Evolutionary conservation across 805 yeast genomes (phyloP), one percentile per base, ranked within the genome.

Genomic region (Zygosaccharomyces gambellarensis): DNA sequence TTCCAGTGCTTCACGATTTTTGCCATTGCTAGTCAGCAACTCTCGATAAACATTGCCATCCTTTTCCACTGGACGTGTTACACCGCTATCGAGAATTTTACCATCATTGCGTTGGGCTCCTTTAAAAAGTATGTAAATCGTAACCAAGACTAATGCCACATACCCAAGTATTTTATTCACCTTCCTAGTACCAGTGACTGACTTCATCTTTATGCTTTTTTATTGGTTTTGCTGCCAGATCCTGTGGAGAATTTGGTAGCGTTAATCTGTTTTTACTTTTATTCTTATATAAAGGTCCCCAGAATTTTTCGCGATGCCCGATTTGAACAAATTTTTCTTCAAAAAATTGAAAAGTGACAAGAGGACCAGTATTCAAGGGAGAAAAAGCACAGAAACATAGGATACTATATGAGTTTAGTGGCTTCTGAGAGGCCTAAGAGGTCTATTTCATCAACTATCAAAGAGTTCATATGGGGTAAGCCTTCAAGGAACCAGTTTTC

Each of bases 391-490:
- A 12, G 6, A n/a, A 21, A 17, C 6, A 23, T 6, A 22, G 11
- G 30, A 39, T 32, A 17, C 5, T 34, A 25, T 30, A 44, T 34
- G 31, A 11, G 32, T 38, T 30, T 21, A 17, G 46, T 40, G 19
- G 43, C 28, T 11, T 22, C 28, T 17, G 30, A 21, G 46, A 50
- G 46, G 39, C 50, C 47, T 34, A 63, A 57, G 51, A 58, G 67
- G 41, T 61, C 67, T 12, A 53, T 64, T 12, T 64, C 69, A 8
- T 59, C 69, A 3, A 53, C 65, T 2, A 47, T 64, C 5, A 48
- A 55, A 43, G 50, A 50, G 12, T 57, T 62, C 36, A 61, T 64
- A 47, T 54, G 51, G 40, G 58, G 54, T 22, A 34, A 34, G 21
- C 22, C 38, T 34, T 34, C 38, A 17, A 34, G 3, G 10, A 34